Percentiles rank a stretch among this genome's conserved stretches.
Evolutionary conservation across 2,329 filamentous ascomycete genomes (phyloP).

Genomic region (Aspergillus tanneri): DNA sequence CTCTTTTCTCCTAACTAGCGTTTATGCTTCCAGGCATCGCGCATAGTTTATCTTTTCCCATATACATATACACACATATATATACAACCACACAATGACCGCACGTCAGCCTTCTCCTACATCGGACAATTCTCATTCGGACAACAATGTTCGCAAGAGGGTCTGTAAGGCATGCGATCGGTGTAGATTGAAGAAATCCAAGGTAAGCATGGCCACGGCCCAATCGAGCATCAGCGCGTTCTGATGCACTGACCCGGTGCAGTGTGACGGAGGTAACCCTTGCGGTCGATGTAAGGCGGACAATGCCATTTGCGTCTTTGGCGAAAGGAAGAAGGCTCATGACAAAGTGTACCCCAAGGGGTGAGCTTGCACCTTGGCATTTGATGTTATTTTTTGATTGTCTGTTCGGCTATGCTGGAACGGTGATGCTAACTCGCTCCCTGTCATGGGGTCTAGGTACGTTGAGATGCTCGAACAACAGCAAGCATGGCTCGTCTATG

Average conservation of each 20-base stretch:
- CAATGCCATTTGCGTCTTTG: slow-evolving; percentile 65
- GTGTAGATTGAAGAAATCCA: slow-evolving; percentile 66
- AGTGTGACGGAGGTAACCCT: slow-evolving; percentile 62
- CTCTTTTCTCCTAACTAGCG: too few species aligned
- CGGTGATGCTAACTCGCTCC: neutral
- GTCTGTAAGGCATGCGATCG: slow-evolving; percentile 67
- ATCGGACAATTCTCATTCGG: slow-evolving; percentile 43
- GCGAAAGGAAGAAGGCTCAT: slow-evolving; percentile 64
- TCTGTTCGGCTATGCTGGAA: neutral
- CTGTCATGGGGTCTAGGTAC: slow-evolving; percentile 45
- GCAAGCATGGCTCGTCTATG: slow-evolving; percentile 61
- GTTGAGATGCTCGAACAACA: slow-evolving; percentile 68
- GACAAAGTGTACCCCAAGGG: slow-evolving; percentile 69
- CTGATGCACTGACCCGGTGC: slow-evolving; percentile 26
- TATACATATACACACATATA: slow-evolving; percentile 1
- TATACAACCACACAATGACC: slow-evolving; percentile 31
- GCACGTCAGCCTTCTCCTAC: slow-evolving; percentile 41
- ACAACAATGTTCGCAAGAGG: slow-evolving; percentile 56
- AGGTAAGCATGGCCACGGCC: slow-evolving; percentile 44
- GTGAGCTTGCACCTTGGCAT: slow-evolving; percentile 42
- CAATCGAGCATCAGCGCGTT: slow-evolving; percentile 14
- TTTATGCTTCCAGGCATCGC: too few species aligned
- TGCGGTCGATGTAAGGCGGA: slow-evolving; percentile 63
- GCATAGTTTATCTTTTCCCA: neutral
- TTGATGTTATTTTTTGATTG: slow-evolving; percentile 3